Percentiles rank a stretch among this genome's conserved stretches.
Conservation (phyloP, 2,329 filamentous ascomycete genomes). For the Basipetospora sp. region DNA sequence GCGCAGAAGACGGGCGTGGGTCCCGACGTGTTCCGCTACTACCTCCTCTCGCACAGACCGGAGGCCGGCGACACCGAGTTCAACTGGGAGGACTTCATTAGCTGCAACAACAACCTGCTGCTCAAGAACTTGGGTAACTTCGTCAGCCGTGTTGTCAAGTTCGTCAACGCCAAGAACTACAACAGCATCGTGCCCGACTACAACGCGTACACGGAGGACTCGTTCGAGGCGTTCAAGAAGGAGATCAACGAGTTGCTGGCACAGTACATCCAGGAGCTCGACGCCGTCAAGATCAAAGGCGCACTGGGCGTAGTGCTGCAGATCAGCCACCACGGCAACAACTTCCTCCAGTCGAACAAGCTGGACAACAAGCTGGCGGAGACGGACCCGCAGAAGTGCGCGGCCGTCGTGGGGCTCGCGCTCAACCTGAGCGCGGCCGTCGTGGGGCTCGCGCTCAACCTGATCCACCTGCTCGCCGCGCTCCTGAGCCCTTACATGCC, state of each 20-base stretch:
- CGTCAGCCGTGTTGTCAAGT: conserved; percentile 60
- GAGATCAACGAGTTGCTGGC: conserved; percentile 53
- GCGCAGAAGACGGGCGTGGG: conserved; percentile 74
- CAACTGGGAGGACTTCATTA: conserved; percentile 72
- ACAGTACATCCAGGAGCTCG: conserved; percentile 52
- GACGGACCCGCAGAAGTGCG: conserved; percentile 38
- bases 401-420: conserved; percentile 56
- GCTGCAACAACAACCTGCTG: conserved; percentile 80
- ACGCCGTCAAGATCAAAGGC: conserved; percentile 55
- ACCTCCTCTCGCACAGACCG: conserved; percentile 70
- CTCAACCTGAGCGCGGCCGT: conserved; percentile 72
- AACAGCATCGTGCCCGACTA: conserved; percentile 53
- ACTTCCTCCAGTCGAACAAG: conserved; percentile 36
- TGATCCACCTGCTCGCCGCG: conserved; percentile 66
- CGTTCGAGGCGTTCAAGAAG: conserved; percentile 37
- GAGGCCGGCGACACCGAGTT: conserved; percentile 81
- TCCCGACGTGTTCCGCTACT: conserved; percentile 85
- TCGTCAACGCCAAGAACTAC: conserved; percentile 57
- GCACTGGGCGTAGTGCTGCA: conserved; percentile 52
- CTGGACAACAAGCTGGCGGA: conserved; percentile 40
- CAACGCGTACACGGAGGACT: conserved; percentile 39
- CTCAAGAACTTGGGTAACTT: conserved; percentile 62
- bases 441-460: conserved; percentile 70
- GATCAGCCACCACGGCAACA: conserved; percentile 44
- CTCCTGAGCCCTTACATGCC: conserved; percentile 77